phyloP scores from a whole-genome alignment of 2,329 filamentous ascomycete genomes.

The Coniosporium tulheliwenetii region DNA sequence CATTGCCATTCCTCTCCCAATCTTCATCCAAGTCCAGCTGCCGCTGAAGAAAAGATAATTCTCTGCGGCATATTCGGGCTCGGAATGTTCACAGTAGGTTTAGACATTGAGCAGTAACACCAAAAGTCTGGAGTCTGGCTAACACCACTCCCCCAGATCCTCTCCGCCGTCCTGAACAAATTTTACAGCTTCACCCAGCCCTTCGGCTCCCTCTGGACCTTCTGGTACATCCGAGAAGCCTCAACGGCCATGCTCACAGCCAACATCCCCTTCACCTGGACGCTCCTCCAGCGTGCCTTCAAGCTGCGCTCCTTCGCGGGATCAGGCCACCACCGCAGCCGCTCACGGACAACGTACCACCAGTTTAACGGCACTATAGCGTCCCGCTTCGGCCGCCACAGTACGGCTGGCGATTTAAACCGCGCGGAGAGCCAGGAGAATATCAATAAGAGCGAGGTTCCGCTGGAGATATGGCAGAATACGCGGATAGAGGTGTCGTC shows the following conservation, averaged over 20 bases:
- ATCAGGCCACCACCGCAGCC: background rate
- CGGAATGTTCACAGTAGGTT: background rate
- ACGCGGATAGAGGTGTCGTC: background rate
- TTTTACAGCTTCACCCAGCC: conserved; percentile 28
- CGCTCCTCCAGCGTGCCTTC: conserved; percentile 33
- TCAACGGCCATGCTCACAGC: conserved; percentile 31
- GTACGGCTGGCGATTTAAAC: background rate
- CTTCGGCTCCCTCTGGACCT: conserved; percentile 26
- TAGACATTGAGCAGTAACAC: too few species aligned
- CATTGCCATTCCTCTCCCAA: conserved; percentile 29
- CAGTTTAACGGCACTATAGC: background rate
- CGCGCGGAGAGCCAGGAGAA: background rate
- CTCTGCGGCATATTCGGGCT: background rate
- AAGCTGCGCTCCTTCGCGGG: conserved; percentile 14
- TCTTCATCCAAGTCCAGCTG: conserved; percentile 25
- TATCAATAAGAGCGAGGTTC: background rate
- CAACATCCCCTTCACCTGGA: conserved; percentile 36
- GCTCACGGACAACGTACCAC: background rate
- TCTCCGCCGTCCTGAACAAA: conserved; percentile 33
- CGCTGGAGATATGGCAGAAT: background rate
- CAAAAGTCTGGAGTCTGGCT: too few species aligned
- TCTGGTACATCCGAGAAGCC: conserved; percentile 31
- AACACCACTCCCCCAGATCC: conserved; percentile 13
- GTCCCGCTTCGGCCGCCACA: background rate
- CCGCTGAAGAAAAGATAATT: conserved; percentile 24